Evolutionary conservation across 257 asterid species (phyloP).

Genomic region (Capsicum baccatum): DNA sequence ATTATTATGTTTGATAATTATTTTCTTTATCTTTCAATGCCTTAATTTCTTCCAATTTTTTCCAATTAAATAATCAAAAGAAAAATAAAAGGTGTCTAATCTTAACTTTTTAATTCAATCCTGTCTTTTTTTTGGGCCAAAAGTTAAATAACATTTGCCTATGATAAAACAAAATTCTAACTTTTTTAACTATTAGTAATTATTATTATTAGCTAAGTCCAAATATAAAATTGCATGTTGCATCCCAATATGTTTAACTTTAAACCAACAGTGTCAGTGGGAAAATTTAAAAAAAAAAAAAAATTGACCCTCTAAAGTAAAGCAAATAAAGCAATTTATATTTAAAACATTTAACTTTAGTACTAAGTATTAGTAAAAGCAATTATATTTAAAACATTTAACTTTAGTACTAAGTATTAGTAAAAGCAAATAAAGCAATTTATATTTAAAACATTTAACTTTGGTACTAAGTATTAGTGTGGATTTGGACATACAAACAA

Average conservation of each 20-base stretch:
- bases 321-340: too few relatives aligned
- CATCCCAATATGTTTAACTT: conserved; percentile 37
- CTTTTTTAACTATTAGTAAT: conserved; percentile 25
- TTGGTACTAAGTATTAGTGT: too few relatives aligned
- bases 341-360: too few relatives aligned
- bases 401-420: too few relatives aligned
- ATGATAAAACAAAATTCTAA: background rate
- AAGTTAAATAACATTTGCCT: conserved; percentile 21
- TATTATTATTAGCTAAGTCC: conserved; percentile 6
- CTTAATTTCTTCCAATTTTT: background rate
- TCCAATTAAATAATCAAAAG: background rate
- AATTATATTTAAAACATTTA: too few relatives aligned
- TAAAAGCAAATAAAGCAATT: too few relatives aligned
- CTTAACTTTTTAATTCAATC: conserved; percentile 26
- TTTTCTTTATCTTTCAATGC: background rate
- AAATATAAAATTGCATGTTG: conserved; percentile 35
- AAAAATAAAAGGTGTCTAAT: conserved; percentile 25
- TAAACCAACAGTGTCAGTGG: conserved; percentile 37
- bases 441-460: too few relatives aligned
- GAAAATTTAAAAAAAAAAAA: background rate
- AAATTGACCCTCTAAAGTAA: conserved; percentile 36
- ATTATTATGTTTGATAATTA: background rate
- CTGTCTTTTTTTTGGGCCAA: background rate
- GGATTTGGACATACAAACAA: too few relatives aligned
- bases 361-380: too few relatives aligned